phyloP scores from a whole-genome alignment of 164 flowering plant genomes.

The Protea cynaroides region DNA sequence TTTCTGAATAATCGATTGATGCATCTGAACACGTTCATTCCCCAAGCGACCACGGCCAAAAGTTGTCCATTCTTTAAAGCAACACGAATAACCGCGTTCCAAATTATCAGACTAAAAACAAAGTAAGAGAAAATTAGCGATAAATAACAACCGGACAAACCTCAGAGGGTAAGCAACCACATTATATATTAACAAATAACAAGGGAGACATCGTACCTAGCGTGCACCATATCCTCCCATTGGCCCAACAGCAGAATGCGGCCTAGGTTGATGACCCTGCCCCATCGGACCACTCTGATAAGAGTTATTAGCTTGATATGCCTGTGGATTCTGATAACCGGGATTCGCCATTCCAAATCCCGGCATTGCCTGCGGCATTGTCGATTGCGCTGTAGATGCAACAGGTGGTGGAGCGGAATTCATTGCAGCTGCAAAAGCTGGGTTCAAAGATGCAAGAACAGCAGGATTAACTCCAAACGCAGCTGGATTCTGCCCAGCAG shows the following conservation, averaged over 20 bases:
- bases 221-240: constrained; percentile 21
- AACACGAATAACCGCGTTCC: constrained; percentile 29
- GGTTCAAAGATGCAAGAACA: constrained; percentile 24
- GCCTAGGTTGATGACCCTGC: constrained; percentile 18
- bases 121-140: constrained; percentile 17
- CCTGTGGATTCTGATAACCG: constrained; percentile 17
- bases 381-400: background rate
- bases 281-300: constrained; percentile 16
- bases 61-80: constrained; percentile 28
- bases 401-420: constrained; percentile 7
- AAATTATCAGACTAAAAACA: constrained; percentile 22
- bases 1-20: constrained; percentile 20
- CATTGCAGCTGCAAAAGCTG: constrained; percentile 19
- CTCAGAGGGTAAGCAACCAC: background rate
- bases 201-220: constrained; percentile 17
- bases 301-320: constrained; percentile 13
- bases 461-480: constrained; percentile 26
- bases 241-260: constrained; percentile 14
- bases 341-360: constrained; percentile 23
- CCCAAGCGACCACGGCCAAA: constrained; percentile 24
- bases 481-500: constrained; percentile 35
- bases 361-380: constrained; percentile 9
- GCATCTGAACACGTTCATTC: constrained; percentile 25
- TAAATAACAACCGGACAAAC: background rate
- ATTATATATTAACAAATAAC: background rate